phyloP scores from a whole-genome alignment of 768 basidiomycete genomes.

The Mycena albidolilacea region DNA sequence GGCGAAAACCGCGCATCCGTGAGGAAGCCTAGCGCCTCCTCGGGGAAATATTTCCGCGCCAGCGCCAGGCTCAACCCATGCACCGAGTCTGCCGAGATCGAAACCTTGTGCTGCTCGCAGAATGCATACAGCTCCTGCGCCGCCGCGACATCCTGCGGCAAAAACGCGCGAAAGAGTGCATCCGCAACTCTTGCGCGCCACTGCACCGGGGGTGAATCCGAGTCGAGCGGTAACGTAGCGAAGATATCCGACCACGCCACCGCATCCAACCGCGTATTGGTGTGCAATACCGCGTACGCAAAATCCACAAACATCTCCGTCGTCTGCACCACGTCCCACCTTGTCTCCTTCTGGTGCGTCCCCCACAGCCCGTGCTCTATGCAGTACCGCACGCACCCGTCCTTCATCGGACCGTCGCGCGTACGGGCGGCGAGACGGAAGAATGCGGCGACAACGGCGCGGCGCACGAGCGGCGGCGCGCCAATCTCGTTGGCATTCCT shows the following conservation, averaged over 20 bases:
- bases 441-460: constrained; percentile 59
- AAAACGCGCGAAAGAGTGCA: constrained; percentile 43
- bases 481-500: constrained; percentile 34
- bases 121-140: constrained; percentile 54
- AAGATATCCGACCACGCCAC: constrained; percentile 50
- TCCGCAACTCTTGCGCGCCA: constrained; percentile 50
- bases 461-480: constrained; percentile 48
- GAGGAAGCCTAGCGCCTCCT: constrained; percentile 53
- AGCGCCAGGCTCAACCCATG: constrained; percentile 52
- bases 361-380: constrained; percentile 47
- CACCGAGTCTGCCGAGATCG: constrained; percentile 42
- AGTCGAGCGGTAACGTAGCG: constrained; percentile 47
- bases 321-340: constrained; percentile 45
- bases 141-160: constrained; percentile 47
- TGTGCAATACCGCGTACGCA: constrained; percentile 37
- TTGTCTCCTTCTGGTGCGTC: constrained; percentile 31
- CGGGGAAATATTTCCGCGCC: constrained; percentile 47
- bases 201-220: not conserved
- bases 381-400: constrained; percentile 54
- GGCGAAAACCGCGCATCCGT: constrained; percentile 47
- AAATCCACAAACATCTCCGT: constrained; percentile 54
- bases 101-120: constrained; percentile 42
- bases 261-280: constrained; percentile 46
- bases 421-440: constrained; percentile 60
- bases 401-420: constrained; percentile 53